Evolutionary conservation across 805 yeast genomes (phyloP).

Genomic region (Wickerhamomyces queroliae): DNA sequence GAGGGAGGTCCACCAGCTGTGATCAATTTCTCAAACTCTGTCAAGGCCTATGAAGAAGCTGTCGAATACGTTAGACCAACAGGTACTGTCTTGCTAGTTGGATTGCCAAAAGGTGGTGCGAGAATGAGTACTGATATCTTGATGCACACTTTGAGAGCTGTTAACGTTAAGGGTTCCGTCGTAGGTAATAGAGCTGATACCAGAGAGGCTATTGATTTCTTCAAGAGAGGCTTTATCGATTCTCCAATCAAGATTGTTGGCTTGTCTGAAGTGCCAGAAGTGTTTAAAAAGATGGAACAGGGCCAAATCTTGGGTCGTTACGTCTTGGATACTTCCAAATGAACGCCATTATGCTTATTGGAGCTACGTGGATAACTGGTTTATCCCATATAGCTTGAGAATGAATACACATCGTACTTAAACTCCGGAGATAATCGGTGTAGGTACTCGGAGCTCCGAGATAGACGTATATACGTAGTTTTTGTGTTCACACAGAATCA

Average conservation of each 20-base stretch:
- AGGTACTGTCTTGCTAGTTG: conserved; percentile 52
- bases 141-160: conserved; percentile 65
- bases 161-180: conserved; percentile 72
- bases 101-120: conserved; percentile 24
- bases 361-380: too few species aligned
- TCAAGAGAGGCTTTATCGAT: conserved; percentile 62
- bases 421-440: too few species aligned
- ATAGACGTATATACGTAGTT: too few species aligned
- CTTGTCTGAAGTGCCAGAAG: conserved; percentile 60
- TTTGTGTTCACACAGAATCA: too few species aligned
- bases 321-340: conserved; percentile 74
- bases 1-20: conserved; percentile 63
- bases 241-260: conserved; percentile 75
- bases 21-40: conserved; percentile 53
- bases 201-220: conserved; percentile 74
- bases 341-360: not conserved
- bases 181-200: conserved; percentile 90
- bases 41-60: conserved; percentile 38
- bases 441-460: too few species aligned
- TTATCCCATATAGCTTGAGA: not conserved
- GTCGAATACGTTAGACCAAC: conserved; percentile 43
- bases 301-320: conserved; percentile 86
- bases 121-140: conserved; percentile 45
- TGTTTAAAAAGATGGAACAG: conserved; percentile 73
- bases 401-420: too few species aligned